Evolutionary conservation across 2,329 filamentous ascomycete genomes (phyloP), one percentile per base, ranked within the genome.

Genomic region (Hirsutella rhossiliensis): DNA sequence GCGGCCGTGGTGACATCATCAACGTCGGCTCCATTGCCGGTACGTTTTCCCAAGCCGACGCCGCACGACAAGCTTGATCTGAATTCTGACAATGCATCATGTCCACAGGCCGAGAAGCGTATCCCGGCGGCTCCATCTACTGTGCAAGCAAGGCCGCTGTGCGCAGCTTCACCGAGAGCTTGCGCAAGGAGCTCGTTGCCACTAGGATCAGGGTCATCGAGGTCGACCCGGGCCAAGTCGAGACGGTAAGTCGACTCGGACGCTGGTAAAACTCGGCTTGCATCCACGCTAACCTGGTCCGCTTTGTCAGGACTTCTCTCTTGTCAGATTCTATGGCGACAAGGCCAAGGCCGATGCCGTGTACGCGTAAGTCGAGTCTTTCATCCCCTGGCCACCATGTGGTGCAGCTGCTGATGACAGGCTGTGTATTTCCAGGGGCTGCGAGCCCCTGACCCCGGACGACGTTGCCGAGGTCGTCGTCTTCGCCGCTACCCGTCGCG

Each of bases 81-180:
- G 6, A 27, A 27, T 27, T 7, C 23, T 27, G 23, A 27, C 23
- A 27, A 27, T 6, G 23, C 27, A 40, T 18, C 27, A 40, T 18
- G 23, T 12, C 36, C 17, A 13, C 28, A 62, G 64, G 87, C 28
- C 76, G 88, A 38, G 88, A 94, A 54, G 76, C 86, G 11, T 96
- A 95, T 62, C 71, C 79, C 1, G 87, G 87, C 41, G 89, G 89
- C 27, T 80, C 81, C 60, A 94, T 95, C 59, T 96, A 96, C 73
- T 95, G 89, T 63, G 87, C 88, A 1, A 89, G 85, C 47, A 96
- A 96, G 67, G 87, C 88, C 18, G 89, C 89, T 2, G 83, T 95
- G 45, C 78, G 84, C 54, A 83, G 75, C 52, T 95, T 94, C 66
- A 88, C 86, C 1, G 87, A 94, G 45, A 75, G 82, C 11, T 64